Evolutionary conservation across 352 stramenopile species (phyloP), one percentile per base, ranked within the genome.

Genomic region (Blastocystis sp.): DNA sequence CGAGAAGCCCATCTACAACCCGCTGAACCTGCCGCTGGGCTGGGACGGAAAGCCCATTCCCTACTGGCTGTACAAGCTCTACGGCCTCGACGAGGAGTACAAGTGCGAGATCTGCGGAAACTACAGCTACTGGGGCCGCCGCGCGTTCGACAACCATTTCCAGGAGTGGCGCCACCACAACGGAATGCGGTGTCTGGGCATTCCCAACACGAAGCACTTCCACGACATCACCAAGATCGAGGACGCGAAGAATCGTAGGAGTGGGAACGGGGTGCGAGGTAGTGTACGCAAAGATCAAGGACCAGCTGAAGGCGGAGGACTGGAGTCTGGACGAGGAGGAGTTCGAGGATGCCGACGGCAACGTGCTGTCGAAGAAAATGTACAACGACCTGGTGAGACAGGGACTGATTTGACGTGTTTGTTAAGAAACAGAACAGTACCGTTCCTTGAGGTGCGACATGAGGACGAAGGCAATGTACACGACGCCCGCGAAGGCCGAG

Each of bases 181-280:
- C 88, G 96, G 95, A 87, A 98, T 99, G 96, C 93, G 93, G 38
- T 97, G 94, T 87, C 90, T 99, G 40, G 94, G 94, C 42, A 98
- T 99, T 88, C 96, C 96, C 6, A 99, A 99, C 89, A 98, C 95
- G 18, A 98, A 98, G 87, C 96, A 99, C 87, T 99, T 99, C 89
- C 95, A 98, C 90, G 96, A 97, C 71, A 97, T 99, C 53, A 98
- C 93, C 34, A 93, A 94, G 69, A 99, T 99, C 89, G 93, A 95
- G 72, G 96, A 99, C 89, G 95, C 94, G 40, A 84, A 92, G 85
- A 54, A 93, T 93, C 27, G 72, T 57, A 89, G 91, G 56, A 61
- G 90, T 93, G 90, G 79, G 90, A 89, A 29, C 38, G 44, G 27
- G 11, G 38, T 76, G 38, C 53, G 9, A 34, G 75, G 86, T 91